These are phyloP conservation scores for Peterozyma xylosa DNA, from an alignment of 805 yeast species.

Conservation along the genomic window DNA sequence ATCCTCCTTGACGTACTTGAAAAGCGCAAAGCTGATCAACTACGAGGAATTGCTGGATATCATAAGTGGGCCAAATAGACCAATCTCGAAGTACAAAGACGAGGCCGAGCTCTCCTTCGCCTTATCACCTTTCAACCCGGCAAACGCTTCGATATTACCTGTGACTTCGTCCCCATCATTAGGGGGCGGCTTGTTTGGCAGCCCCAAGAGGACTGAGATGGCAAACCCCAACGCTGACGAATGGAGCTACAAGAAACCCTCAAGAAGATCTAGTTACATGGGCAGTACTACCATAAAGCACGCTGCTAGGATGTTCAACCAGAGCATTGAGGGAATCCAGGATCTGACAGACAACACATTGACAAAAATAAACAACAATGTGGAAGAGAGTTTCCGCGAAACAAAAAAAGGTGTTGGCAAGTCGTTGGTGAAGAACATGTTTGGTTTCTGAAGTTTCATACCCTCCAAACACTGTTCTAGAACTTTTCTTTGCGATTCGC, in stretches of 20 bases:
- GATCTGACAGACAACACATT: not conserved
- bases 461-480: too few species aligned
- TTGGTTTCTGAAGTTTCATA: not conserved
- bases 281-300: not conserved
- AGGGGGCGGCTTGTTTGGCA: not conserved
- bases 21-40: conserved; percentile 61
- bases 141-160: conserved; percentile 14
- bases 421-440: not conserved
- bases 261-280: conserved; percentile 16
- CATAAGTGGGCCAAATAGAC: conserved; percentile 71
- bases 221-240: conserved; percentile 12
- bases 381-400: not conserved
- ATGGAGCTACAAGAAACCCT: conserved; percentile 39
- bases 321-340: not conserved
- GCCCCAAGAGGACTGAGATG: not conserved
- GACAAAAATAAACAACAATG: not conserved
- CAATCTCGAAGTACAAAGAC: conserved; percentile 40
- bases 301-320: not conserved
- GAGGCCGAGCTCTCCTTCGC: conserved; percentile 55
- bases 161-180: not conserved
- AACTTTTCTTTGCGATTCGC: too few species aligned
- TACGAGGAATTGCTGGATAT: conserved; percentile 54
- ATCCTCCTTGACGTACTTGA: conserved; percentile 78
- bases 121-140: conserved; percentile 28
- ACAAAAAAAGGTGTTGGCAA: not conserved